Percentiles rank a stretch among this genome's conserved stretches.
Evolutionary conservation across 345 rosid species (phyloP).

Genomic region (Capsella bursapastoris): DNA sequence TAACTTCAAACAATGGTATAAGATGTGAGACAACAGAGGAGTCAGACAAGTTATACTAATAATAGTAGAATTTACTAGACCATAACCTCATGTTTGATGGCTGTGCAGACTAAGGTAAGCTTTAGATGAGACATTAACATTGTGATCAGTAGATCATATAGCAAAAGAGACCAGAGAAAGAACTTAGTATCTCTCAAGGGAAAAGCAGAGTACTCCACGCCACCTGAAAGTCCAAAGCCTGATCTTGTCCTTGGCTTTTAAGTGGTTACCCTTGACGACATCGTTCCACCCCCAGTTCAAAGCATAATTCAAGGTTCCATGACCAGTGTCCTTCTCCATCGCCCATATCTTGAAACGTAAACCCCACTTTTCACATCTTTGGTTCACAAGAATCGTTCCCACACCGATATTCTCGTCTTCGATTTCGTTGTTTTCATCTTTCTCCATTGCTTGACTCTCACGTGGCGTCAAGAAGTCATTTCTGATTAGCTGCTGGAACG

Average conservation of each 20-base stretch:
- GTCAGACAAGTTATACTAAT: no score
- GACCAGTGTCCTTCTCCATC: neutral
- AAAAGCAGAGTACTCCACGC: neutral
- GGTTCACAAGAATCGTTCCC: slow-evolving; percentile 1
- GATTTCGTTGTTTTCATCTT: neutral
- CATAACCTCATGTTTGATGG: no score
- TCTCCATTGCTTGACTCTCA: neutral
- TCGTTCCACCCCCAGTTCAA: slow-evolving; percentile 11
- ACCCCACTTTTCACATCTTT: neutral
- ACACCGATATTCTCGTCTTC: neutral
- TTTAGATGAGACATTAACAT: no score
- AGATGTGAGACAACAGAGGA: neutral
- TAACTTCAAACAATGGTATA: no score
- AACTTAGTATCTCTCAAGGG: neutral
- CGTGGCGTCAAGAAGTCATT: slow-evolving; percentile 1
- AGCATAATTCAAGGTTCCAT: neutral
- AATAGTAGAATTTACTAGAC: no score
- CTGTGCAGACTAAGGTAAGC: no score
- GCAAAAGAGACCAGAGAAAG: no score
- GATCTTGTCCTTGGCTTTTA: neutral
- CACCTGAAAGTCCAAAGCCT: slow-evolving; percentile 15
- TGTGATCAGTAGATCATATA: no score
- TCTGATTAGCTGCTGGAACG: neutral
- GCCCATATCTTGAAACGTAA: neutral
- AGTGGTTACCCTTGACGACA: neutral